Base-by-base conservation (phyloP, 495 filamentous ascomycete species). In the Penicillium nucicola region DNA sequence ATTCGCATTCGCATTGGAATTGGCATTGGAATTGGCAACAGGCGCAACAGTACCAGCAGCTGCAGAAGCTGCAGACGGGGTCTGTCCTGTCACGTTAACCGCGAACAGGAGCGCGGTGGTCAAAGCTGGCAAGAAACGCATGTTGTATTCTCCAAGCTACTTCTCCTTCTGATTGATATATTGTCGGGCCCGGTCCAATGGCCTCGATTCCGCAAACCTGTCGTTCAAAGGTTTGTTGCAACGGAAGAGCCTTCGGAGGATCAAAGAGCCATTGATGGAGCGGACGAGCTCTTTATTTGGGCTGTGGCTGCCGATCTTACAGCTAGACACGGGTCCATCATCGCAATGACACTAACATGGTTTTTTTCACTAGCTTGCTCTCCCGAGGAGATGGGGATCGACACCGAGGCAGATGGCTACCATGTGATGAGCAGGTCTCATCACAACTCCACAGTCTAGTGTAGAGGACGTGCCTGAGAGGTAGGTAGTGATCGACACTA, bases 51-150 rank as follows among this genome's bases (percentile, higher is more conserved):
- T 40, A 12, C 22, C 39, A 6, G 17, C 15, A 14, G 42, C 35
- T 33, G 42, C 53, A 4, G 40, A 38, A 9, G 35, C 41, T 23
- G 40, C 35, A 19, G 58, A 46, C 14, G 55, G 48, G 8, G 46
- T 19, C 9, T 58, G 55, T 43, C 61, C 61, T 23, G 45, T 48
- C 36, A 61, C 57, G 37, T 61, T 61, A 33, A 50, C 34, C 25
- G 61, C 49, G 42, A 64, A 50, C 47, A 64, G 43, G 32, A 48
- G 46, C 18, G 61, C 57, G 25, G 61, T 64, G 40, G 61, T 52
- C 9, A 64, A n/a, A 35, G 57, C 58, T 28, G 61, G 57, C 47
- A 64, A 46, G 41, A 64, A 58, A 61, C 61, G 61, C 61, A 64
- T 64, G 30, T 39, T 62, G 57, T 43, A 34, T 32, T 45, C 30